Evolutionary conservation across 345 rosid genomes (phyloP), one percentile per base, ranked within the genome.

Genomic region (Melastoma malabathricum): DNA sequence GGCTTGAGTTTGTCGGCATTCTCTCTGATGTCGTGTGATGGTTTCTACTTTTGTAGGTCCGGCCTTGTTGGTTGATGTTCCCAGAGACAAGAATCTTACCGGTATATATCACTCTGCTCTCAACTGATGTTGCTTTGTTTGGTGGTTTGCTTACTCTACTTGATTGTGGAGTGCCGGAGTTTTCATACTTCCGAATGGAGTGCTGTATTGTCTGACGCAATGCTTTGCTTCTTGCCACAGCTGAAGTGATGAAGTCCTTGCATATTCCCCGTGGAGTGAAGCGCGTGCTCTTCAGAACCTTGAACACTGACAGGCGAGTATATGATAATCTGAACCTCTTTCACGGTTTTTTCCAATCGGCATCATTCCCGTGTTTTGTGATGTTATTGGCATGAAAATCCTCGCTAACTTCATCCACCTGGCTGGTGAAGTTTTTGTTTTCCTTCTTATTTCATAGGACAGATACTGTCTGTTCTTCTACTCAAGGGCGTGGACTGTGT

Each of bases 231-330:
- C 23, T 52, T 61, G 20, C 48, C 52, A 25, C 75, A 81, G 98
- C 87, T 68, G 85, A 79, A 58, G 93, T 74, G 7, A 84, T 90
- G 94, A 68, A 86, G 66, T 75, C 96, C 57, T 63, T 90, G 22
- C 56, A 80, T 51, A 82, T 90, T 59, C 94, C 92, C 12, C 76
- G 56, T 62, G 96, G 96, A 43, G 80, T 82, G 20, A 75, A 78
- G 16, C 85, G 94, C 41, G 97, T 81, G 59, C 80, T 89, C 63
- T 89, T 89, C 59, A 76, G 94, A 71, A 86, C 97, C 6, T 53
- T 72, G 14, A 89, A 89, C 51, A 89, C 96, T 41, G 97, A 89
- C 63, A 81, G 81, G 95, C 85, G 51, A 56, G 50, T 44, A 39
- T 57, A 20, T 44, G 15, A 14, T 15, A 20, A 44, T 19, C 7